Base-by-base conservation (phyloP, 23 red algal genomes). In the Agarophyton chilense region DNA sequence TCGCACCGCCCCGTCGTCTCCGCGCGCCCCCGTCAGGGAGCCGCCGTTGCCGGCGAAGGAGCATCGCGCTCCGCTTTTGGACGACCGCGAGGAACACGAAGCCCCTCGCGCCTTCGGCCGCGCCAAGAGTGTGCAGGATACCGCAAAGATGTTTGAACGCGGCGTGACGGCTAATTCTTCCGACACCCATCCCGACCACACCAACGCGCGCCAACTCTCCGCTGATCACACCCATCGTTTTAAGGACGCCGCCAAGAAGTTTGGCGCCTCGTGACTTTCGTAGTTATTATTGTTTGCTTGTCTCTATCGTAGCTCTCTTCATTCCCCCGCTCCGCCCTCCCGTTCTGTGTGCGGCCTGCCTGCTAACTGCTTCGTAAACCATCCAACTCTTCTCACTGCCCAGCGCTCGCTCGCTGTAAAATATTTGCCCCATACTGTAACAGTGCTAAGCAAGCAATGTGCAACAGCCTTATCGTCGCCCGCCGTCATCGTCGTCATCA, bases 121-220 rank as follows among this genome's bases (percentile, higher is more conserved):
- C 21, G 68, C 68, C 9, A 74, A 47, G 40, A 74, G 68, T 18
- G 68, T 74, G 41, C 38, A 47, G 7, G 68, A 74, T 16, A 74
- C 68, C 7, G 68, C 68, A 2, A 24, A 5, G 36, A 45, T 74
- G 68, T 74, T 74, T 47, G 68, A 74, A 47, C 68, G 68, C 43
- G 68, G 68, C 68, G 68, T 74, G 2, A 24, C 68, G 19, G 22
- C 19, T 26, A 39, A 47, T 47, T 25, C 17, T 24, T 10, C 10
- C 16, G n/a, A 0, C 18, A 1, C 24, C 24, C 17, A 45, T 6
- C 33, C 22, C 68, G 40, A 21, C 34, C 39, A 1, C 4, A 4
- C 33, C 21, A 39, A 74, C 38, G 5, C 26, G 6, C 8, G 13
- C 31, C 28, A 6, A 18, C 31, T 14, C 60, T 14, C 40, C 24